Base-by-base conservation (phyloP, 305 asterid genomes). In the Rubia occidens region DNA sequence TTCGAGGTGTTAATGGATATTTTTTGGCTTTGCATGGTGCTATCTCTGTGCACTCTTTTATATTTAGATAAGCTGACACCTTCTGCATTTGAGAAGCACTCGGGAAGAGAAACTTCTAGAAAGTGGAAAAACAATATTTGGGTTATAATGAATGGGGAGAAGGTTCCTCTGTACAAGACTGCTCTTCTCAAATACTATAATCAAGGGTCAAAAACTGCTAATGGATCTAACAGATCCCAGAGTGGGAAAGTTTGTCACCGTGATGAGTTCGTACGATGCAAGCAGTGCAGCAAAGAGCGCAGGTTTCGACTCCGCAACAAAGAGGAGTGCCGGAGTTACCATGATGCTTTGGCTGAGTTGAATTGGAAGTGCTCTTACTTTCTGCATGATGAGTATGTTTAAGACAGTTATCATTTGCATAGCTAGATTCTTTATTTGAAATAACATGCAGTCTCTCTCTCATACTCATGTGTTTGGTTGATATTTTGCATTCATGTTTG, bases 321-420 rank as follows among this genome's bases (percentile, higher is more conserved):
- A 75, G 86, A 85, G 69, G 88, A 87, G 58, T 84, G 93, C 73
- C 84, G 73, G 77, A 60, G 60, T 74, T 88, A 84, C 78, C 97
- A 91, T 70, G 79, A 85, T 58, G 89, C 95, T 70, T 76, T 83
- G 76, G 72, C 70, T 24, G 72, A 82, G 35, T 24, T 18, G 5
- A 60, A 75, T 39, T 91, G 97, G 97, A 89, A 76, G 55, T 88
- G 97, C 79, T 79, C 86, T 6, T 82, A 87, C 84, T 68, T 84
- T 86, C 86, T 88, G 40, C 76, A 68, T 75, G 88, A 76, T 64
- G 81, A 78, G 88, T 84, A 80, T 74, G 86, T 76, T 72, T 40
- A 4, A 10, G 53, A 24, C 18, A 24, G 10, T 17, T 56, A 0
- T 62, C 18, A 6, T 32, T 51, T 63, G 3, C 60, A 18, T 26